phyloP scores from a whole-genome alignment of 768 basidiomycete species.

The Macrolepiota fuliginosa region DNA sequence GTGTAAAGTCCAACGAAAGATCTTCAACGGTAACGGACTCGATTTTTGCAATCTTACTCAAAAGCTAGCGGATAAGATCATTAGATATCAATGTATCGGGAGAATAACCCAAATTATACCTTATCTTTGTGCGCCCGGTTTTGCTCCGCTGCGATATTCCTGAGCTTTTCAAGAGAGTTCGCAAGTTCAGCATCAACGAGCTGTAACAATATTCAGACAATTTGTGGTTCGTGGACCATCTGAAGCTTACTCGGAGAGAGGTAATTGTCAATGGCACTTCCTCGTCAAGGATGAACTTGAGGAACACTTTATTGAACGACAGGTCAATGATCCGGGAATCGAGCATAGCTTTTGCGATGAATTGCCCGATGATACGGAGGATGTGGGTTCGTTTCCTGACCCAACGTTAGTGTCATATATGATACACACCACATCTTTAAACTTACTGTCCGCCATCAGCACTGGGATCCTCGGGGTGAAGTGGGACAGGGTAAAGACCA shows the following conservation, averaged over 20 bases:
- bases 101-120: slow-evolving; percentile 28
- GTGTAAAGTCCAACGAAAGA: slow-evolving; percentile 91
- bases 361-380: slow-evolving; percentile 90
- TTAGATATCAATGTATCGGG: neutral
- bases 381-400: slow-evolving; percentile 80
- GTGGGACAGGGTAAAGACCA: slow-evolving; percentile 88
- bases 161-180: slow-evolving; percentile 79
- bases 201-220: slow-evolving; percentile 35
- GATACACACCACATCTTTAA: neutral
- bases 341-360: slow-evolving; percentile 94
- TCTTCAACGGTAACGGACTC: slow-evolving; percentile 77
- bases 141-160: slow-evolving; percentile 56
- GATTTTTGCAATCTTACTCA: slow-evolving; percentile 54
- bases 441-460: slow-evolving; percentile 77
- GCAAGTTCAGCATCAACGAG: slow-evolving; percentile 84
- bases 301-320: slow-evolving; percentile 92
- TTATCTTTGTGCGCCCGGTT: slow-evolving; percentile 47
- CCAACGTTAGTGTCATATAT: slow-evolving; percentile 11
- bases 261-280: slow-evolving; percentile 81
- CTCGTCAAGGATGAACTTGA: slow-evolving; percentile 86
- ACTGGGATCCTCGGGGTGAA: slow-evolving; percentile 62
- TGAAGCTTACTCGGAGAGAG: slow-evolving; percentile 66
- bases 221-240: neutral
- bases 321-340: slow-evolving; percentile 98
- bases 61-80: slow-evolving; percentile 33